Evolutionary conservation across 2,329 filamentous ascomycete genomes (phyloP), one percentile per base, ranked within the genome.

Genomic region (Botryotinia calthae): DNA sequence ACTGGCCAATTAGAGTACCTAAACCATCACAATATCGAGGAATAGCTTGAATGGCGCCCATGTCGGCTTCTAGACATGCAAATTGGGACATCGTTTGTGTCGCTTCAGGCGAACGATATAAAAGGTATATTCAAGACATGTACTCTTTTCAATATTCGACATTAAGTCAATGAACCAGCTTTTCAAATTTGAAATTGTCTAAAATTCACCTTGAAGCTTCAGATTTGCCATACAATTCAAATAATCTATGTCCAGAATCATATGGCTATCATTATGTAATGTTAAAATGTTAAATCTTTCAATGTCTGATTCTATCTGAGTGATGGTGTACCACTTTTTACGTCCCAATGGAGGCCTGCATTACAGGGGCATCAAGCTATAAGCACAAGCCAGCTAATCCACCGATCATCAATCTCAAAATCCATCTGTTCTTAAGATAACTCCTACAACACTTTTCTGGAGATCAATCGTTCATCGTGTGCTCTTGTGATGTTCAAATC

Each of bases 381-480:
- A 56, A 56, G 64, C 64, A 67, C 64, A 80, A 81, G 72, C 76
- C 74, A 67, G 72, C 76, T 74, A 67, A 75, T 82, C 59, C 78
- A 82, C 62, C 81, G n/a, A 51, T 37, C 22, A 51, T n/a, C 63
- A 66, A 37, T 54, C 62, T 44, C 44, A 22, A 65, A 34, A 48
- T 65, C 2, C 42, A 37, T 48, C 12, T 10, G 3, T 7, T 48
- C 20, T 63, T 37, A 9, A 70, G 25, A 20, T 58, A 18, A 56
- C 31, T 62, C 12, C 31, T n/a, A 62, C 40, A 40, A 20, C 31
- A 48, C 48, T 14, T 54, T 40, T 20, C 69, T 64, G 34, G 31
- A 20, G 22, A 14, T 37, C 54, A 37, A 58, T 25, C 31, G 18
- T 4, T 37, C 4, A 8, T 40, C 34, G 5, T 16, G 16, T n/a